Conservation (phyloP, 495 filamentous ascomycete species). For the Aspergillus incahuasiensis region DNA sequence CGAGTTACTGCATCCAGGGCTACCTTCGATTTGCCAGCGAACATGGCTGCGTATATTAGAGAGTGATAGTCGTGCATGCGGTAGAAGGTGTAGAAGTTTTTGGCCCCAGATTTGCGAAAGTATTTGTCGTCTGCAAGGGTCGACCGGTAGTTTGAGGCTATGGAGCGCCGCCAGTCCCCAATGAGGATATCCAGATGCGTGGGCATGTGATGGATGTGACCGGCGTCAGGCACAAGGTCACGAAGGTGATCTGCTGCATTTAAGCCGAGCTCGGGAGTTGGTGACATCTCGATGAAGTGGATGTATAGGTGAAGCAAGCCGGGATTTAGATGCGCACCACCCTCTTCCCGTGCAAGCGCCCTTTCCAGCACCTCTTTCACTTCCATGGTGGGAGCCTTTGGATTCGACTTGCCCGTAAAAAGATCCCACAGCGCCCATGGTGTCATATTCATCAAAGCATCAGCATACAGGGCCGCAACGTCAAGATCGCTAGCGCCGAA, state of each 20-base stretch:
- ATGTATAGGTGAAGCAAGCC: slow-evolving; percentile 69
- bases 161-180: slow-evolving; percentile 59
- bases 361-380: slow-evolving; percentile 51
- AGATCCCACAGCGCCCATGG: slow-evolving; percentile 67
- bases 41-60: slow-evolving; percentile 67
- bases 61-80: slow-evolving; percentile 64
- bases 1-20: slow-evolving; percentile 49
- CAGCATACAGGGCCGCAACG: slow-evolving; percentile 57
- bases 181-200: slow-evolving; percentile 63
- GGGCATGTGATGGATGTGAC: slow-evolving; percentile 70
- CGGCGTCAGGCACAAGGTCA: slow-evolving; percentile 58
- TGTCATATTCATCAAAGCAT: slow-evolving; percentile 64
- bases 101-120: no score
- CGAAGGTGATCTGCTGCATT: slow-evolving; percentile 54
- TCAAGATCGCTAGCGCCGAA: slow-evolving; percentile 42
- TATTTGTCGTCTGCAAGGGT: slow-evolving; percentile 59
- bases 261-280: slow-evolving; percentile 41
- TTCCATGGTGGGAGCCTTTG: slow-evolving; percentile 52
- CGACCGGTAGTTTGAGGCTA: slow-evolving; percentile 56
- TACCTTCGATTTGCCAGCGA: slow-evolving; percentile 52
- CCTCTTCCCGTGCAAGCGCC: slow-evolving; percentile 38
- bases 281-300: slow-evolving; percentile 73
- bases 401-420: slow-evolving; percentile 48
- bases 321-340: slow-evolving; percentile 46
- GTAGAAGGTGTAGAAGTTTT: slow-evolving; percentile 67